Conservation (phyloP, 148 eudicot genomes). For the Silene latifolia region DNA sequence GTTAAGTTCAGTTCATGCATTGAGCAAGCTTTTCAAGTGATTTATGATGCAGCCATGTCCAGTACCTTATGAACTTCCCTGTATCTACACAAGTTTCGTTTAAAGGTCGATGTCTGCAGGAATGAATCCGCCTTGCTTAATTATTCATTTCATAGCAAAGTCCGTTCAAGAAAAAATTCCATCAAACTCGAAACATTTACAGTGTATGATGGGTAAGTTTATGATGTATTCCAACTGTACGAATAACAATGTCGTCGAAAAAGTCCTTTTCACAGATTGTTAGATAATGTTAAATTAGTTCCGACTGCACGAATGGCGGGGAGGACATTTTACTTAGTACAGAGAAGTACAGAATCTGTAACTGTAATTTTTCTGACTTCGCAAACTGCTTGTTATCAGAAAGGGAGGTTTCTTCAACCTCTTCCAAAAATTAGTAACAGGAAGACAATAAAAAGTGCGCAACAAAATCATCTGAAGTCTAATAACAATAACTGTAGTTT, state of each 20-base stretch:
- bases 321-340: too few relatives aligned
- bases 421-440: not conserved
- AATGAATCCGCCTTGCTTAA: too few relatives aligned
- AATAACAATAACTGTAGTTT: slow-evolving; percentile 26
- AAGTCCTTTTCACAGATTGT: too few relatives aligned
- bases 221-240: too few relatives aligned
- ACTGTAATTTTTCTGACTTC: too few relatives aligned
- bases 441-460: not conserved
- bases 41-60: slow-evolving; percentile 32
- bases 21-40: slow-evolving; percentile 36
- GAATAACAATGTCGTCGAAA: too few relatives aligned
- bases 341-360: too few relatives aligned
- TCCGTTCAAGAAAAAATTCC: not conserved
- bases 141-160: too few relatives aligned
- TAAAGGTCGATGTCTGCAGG: too few relatives aligned
- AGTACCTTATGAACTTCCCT: not conserved
- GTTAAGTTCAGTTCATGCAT: slow-evolving; percentile 40
- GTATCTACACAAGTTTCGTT: not conserved
- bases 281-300: too few relatives aligned
- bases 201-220: too few relatives aligned
- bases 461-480: slow-evolving; percentile 23
- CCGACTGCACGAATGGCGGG: too few relatives aligned
- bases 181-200: not conserved
- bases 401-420: slow-evolving; percentile 10
- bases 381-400: not conserved